These are phyloP conservation scores for Botrytis pseudocinerea DNA, from an alignment of 2,329 filamentous ascomycete species.

Conservation along the genomic window DNA sequence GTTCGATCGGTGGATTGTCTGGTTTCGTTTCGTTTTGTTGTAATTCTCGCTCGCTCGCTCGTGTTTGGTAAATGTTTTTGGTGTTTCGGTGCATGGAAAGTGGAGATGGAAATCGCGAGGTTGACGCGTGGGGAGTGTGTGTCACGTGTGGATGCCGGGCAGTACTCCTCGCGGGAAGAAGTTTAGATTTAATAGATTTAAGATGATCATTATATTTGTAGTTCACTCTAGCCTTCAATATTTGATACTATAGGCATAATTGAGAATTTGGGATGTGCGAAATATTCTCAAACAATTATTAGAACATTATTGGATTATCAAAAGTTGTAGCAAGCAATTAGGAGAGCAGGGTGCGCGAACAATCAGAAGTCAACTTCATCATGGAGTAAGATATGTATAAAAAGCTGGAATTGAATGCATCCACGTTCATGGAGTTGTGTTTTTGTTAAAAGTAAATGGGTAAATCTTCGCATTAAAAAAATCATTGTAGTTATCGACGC, in stretches of 20 bases:
- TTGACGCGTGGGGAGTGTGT: not conserved
- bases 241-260: too few species aligned
- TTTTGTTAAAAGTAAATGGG: not conserved
- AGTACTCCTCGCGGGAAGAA: not conserved
- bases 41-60: not conserved
- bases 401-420: not conserved
- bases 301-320: not conserved
- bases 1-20: not conserved
- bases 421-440: not conserved
- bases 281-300: not conserved
- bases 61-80: not conserved
- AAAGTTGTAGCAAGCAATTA: not conserved
- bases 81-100: not conserved
- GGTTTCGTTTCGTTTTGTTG: not conserved
- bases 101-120: constrained; percentile 12
- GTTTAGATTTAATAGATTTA: not conserved
- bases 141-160: not conserved
- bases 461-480: not conserved
- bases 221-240: too few species aligned
- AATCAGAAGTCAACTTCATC: not conserved
- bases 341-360: not conserved
- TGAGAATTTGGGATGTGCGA: not conserved
- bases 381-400: not conserved
- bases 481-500: not conserved
- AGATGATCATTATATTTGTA: not conserved